Percentiles rank a stretch among this genome's conserved stretches.
These are phyloP conservation scores for Boletus tylopilopsis DNA, from an alignment of 768 basidiomycete species.

Conservation along the genomic window DNA sequence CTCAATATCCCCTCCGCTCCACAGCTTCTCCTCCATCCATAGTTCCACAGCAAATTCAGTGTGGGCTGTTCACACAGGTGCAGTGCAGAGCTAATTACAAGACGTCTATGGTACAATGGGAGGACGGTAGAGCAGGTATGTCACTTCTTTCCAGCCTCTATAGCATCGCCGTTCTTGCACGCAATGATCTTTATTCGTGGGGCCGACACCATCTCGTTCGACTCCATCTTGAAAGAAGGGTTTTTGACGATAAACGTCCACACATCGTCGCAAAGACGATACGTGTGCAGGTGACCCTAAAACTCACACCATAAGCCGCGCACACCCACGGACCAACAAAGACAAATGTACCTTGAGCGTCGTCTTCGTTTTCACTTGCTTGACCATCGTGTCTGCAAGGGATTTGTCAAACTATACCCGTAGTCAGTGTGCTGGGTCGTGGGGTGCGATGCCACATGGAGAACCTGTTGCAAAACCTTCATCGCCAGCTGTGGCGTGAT, in stretches of 20 bases:
- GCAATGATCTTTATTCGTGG: conserved; percentile 95
- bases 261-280: conserved; percentile 91
- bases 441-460: conserved; percentile 11
- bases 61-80: background rate
- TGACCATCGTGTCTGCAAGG: conserved; percentile 87
- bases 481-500: conserved; percentile 99
- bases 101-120: conserved; percentile 24
- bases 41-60: conserved; percentile 13
- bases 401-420: conserved; percentile 89
- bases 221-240: conserved; percentile 93
- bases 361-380: conserved; percentile 93
- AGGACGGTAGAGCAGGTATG: conserved; percentile 4
- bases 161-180: conserved; percentile 92
- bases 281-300: conserved; percentile 88
- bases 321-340: background rate
- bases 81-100: conserved; percentile 27
- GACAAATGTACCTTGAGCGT: conserved; percentile 68
- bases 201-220: conserved; percentile 69
- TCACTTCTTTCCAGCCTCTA: conserved; percentile 79
- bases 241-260: conserved; percentile 99
- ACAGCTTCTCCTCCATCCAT: conserved; percentile 2
- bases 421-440: conserved; percentile 12
- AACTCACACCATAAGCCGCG: conserved; percentile 3
- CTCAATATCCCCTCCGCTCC: background rate
- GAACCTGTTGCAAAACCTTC: conserved; percentile 95